Evolutionary conservation across 306 rosid species (phyloP), one percentile per base, ranked within the genome.

Genomic region (Quercus engelmannii): DNA sequence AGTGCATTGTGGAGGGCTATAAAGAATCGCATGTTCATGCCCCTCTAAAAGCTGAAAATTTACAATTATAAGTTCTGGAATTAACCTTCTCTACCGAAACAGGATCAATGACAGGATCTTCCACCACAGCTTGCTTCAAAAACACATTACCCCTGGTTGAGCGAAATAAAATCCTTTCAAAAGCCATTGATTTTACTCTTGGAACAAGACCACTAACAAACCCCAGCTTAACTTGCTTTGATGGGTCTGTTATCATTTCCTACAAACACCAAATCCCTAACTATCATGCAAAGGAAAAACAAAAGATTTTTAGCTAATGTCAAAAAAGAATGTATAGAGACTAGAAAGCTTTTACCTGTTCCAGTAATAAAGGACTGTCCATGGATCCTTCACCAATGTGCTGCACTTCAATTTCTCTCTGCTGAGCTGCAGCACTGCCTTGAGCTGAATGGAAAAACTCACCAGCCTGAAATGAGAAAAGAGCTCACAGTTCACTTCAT

Each of bases 61-160:
- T 76, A 57, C 77, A 54, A 77, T 18, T 74, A 19, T 18, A 74
- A 26, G 46, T 74, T 83, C 59, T 78, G 52, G 70, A n/a, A 83
- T 46, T 77, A 73, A 92, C 97, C 98, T 94, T 89, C 72, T 87
- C 92, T 73, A 91, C 93, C n/a, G 92, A 91, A 49, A 82, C 67
- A 73, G 93, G 98, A 87, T 94, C 97, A n/a, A 86, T 75, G 72
- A 94, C 87, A 63, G 86, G 79, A 78, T 88, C 87, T 56, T 88
- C 88, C 56, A 88, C 87, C 81, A 84, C 87, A 67, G 87, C 78
- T 86, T 91, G 97, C 89, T 81, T 89, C 79, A 91, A 79, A 88
- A 80, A 88, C 82, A 94, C 87, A 83, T 94, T 94, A 76, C 97
- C 97, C 88, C 98, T 82, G 20, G 96, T 92, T 56, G 94, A 89